These are phyloP conservation scores for Candida labiduridarum DNA, from an alignment of 1,139 yeast genomes.

Conservation along the genomic window DNA sequence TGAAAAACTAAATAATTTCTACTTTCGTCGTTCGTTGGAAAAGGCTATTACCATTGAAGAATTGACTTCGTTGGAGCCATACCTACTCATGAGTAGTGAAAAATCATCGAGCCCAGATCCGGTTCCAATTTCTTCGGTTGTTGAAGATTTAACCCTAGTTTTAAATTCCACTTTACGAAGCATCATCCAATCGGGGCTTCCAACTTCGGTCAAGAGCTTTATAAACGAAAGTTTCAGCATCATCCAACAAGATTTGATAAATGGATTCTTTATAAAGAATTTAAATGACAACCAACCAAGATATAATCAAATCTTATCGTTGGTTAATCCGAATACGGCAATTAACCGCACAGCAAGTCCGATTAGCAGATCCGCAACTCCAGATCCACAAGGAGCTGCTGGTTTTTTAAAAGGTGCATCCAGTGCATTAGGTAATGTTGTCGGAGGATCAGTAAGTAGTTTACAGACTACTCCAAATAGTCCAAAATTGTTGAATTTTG, in stretches of 20 bases:
- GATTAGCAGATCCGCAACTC: conserved; percentile 35
- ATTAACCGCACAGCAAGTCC: conserved; percentile 25
- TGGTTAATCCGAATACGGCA: conserved; percentile 16
- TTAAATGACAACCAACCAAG: conserved; percentile 61
- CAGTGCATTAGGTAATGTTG: conserved; percentile 50
- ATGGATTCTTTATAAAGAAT: conserved; percentile 48
- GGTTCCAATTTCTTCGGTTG: conserved; percentile 77
- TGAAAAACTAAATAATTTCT: conserved; percentile 64
- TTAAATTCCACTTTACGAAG: conserved; percentile 66
- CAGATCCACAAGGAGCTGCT: conserved; percentile 29
- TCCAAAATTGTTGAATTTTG: conserved; percentile 47
- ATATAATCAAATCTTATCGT: conserved; percentile 41
- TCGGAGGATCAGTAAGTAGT: conserved; percentile 28
- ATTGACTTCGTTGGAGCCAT: conserved; percentile 52
- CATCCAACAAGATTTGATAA: conserved; percentile 39
- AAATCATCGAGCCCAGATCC: conserved; percentile 42
- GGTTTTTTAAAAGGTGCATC: conserved; percentile 51
- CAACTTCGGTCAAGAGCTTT: conserved; percentile 54
- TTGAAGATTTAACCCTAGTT: conserved; percentile 82
- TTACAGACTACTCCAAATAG: conserved; percentile 25
- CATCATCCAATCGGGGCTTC: conserved; percentile 62
- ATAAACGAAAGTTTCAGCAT: conserved; percentile 36
- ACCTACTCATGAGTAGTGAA: conserved; percentile 19
- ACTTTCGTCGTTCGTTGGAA: conserved; percentile 77
- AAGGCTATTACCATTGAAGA: conserved; percentile 83